phyloP scores from a whole-genome alignment of 345 rosid genomes.

The Psidium friedrichsthalianum region DNA sequence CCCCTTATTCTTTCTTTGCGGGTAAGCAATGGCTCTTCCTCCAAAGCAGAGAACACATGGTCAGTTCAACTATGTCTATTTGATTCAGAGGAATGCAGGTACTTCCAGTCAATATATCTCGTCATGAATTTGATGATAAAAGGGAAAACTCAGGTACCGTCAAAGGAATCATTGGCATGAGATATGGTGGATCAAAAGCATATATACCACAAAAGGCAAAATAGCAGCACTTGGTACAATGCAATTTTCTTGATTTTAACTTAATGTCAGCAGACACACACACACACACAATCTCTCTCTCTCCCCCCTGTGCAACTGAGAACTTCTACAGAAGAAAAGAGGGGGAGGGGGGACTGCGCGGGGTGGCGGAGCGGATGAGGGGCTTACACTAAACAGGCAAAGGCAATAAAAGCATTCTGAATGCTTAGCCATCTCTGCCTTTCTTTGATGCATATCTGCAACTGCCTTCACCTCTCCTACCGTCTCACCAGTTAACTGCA shows the following conservation, averaged over 20 bases:
- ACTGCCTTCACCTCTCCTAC: slow-evolving; percentile 99
- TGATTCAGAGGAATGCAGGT: background rate
- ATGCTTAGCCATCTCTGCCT: slow-evolving; percentile 99
- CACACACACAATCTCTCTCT: too few relatives aligned
- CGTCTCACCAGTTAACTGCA: slow-evolving; percentile 96
- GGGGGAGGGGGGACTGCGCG: background rate
- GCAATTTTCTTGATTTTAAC: slow-evolving; percentile 1
- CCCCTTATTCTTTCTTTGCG: background rate
- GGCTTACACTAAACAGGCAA: slow-evolving; percentile 74
- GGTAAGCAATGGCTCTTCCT: background rate
- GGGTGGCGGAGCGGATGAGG: background rate
- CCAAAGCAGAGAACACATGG: background rate
- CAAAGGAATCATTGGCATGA: background rate
- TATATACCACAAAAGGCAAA: background rate
- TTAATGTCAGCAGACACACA: too few relatives aligned
- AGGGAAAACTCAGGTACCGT: background rate
- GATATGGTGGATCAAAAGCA: background rate
- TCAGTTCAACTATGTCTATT: background rate
- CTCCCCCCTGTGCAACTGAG: background rate
- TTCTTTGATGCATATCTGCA: slow-evolving; percentile 98
- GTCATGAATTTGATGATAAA: background rate
- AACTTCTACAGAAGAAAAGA: background rate
- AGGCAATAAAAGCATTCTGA: slow-evolving; percentile 99
- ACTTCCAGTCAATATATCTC: background rate
- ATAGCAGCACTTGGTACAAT: background rate